Conservation (phyloP, 2,329 filamentous ascomycete genomes). For the Metarhizium humberi region DNA sequence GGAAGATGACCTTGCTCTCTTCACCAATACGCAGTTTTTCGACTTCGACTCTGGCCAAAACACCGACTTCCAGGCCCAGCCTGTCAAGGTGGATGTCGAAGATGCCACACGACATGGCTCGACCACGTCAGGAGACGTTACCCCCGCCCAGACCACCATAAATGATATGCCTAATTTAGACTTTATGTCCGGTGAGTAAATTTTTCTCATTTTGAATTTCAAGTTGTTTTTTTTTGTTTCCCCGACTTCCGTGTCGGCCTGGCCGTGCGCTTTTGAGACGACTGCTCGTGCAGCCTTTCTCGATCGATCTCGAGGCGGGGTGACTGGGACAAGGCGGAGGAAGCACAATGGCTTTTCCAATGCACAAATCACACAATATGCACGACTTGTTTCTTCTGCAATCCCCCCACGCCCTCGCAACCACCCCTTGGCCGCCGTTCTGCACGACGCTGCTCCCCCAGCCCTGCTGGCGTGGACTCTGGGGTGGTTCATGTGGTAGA, state of each 20-base stretch:
- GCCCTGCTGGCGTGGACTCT: slow-evolving; percentile 3
- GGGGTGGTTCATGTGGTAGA: slow-evolving; percentile 15
- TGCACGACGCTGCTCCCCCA: not conserved
- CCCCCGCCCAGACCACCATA: slow-evolving; percentile 30
- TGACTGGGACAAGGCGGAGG: not conserved
- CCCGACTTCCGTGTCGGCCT: no score
- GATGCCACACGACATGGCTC: slow-evolving; percentile 17
- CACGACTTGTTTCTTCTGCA: not conserved
- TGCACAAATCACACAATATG: slow-evolving; percentile 5
- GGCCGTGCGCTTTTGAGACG: no score
- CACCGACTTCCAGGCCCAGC: slow-evolving; percentile 44
- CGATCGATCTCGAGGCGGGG: not conserved
- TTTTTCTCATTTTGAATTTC: not conserved
- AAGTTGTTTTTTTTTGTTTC: not conserved
- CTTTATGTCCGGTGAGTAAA: slow-evolving; percentile 39
- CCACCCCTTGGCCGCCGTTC: not conserved
- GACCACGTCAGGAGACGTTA: slow-evolving; percentile 27
- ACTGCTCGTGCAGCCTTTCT: not conserved
- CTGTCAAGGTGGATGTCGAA: slow-evolving; percentile 33
- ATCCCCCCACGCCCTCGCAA: not conserved
- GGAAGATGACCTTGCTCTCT: slow-evolving; percentile 66
- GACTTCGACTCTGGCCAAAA: slow-evolving; percentile 63
- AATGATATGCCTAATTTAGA: slow-evolving; percentile 38
- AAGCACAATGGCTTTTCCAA: not conserved
- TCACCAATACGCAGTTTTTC: slow-evolving; percentile 76